phyloP scores from a whole-genome alignment of 768 basidiomycete genomes.

The Trametes coccinea region DNA sequence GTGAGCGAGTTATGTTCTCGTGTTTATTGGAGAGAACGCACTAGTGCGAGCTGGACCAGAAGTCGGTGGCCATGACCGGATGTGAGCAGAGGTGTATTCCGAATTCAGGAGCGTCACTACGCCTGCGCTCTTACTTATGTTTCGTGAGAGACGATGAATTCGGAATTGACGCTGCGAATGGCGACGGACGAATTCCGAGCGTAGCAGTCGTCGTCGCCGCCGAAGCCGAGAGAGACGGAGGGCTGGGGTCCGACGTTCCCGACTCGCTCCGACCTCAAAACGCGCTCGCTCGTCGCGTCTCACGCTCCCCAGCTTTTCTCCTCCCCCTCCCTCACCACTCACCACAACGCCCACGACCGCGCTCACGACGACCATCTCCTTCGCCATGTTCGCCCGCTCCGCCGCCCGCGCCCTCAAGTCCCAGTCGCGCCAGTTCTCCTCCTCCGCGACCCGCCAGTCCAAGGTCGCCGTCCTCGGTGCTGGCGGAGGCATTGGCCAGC shows the following conservation, averaged over 20 bases:
- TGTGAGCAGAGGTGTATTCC: neutral
- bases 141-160: neutral
- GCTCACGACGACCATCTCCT: constrained; percentile 17
- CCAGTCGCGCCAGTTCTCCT: constrained; percentile 71
- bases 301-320: constrained; percentile 10
- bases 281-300: constrained; percentile 15
- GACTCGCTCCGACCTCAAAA: constrained; percentile 24
- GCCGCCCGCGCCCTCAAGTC: constrained; percentile 57
- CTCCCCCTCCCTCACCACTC: constrained; percentile 9
- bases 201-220: neutral
- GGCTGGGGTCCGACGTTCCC: constrained; percentile 1
- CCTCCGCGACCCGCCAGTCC: constrained; percentile 66
- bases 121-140: too few relatives aligned
- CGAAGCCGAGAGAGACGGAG: too few relatives aligned
- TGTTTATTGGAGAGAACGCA: constrained; percentile 38
- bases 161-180: neutral
- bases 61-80: constrained; percentile 76
- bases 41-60: constrained; percentile 92
- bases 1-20: constrained; percentile 21
- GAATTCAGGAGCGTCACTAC: neutral
- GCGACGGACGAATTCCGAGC: neutral
- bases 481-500: constrained; percentile 98
- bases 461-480: constrained; percentile 98
- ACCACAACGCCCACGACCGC: constrained; percentile 6
- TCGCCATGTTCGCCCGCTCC: constrained; percentile 64